Conservation (phyloP, 352 stramenopile genomes). For the Globisporangium nagaii region DNA sequence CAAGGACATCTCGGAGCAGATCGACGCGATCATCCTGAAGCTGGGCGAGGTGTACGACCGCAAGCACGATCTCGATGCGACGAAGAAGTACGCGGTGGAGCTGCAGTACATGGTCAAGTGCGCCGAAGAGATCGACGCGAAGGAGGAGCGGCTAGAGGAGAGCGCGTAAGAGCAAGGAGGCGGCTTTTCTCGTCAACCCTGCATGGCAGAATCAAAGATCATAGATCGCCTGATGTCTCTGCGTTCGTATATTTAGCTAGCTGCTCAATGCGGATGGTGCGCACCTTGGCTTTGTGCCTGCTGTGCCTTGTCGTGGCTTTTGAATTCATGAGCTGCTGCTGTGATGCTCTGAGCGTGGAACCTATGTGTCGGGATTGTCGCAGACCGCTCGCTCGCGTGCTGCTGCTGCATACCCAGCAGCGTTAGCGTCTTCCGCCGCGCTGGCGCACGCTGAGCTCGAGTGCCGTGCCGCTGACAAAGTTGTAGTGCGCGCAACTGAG, state of each 20-base stretch:
- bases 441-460: conserved; percentile 80
- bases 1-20: conserved; percentile 52
- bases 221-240: no score
- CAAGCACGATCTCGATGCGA: conserved; percentile 69
- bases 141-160: conserved; percentile 68
- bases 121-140: conserved; percentile 69
- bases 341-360: no score
- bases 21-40: conserved; percentile 68
- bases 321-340: no score
- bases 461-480: conserved; percentile 61
- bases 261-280: no score
- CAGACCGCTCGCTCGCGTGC: no score
- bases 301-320: no score
- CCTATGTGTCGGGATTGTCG: no score
- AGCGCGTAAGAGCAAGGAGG: neutral
- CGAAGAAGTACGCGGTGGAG: conserved; percentile 64
- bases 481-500: conserved; percentile 84
- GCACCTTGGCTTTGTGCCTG: no score
- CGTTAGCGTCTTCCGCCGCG: conserved; percentile 66
- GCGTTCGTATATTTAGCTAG: no score
- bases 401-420: no score
- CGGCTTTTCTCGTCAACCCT: neutral
- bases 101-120: conserved; percentile 88
- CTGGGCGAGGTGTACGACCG: conserved; percentile 72
- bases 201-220: no score